Base-by-base conservation (phyloP, 2,329 filamentous ascomycete species). In the Lasiodiplodia gonubiensis region DNA sequence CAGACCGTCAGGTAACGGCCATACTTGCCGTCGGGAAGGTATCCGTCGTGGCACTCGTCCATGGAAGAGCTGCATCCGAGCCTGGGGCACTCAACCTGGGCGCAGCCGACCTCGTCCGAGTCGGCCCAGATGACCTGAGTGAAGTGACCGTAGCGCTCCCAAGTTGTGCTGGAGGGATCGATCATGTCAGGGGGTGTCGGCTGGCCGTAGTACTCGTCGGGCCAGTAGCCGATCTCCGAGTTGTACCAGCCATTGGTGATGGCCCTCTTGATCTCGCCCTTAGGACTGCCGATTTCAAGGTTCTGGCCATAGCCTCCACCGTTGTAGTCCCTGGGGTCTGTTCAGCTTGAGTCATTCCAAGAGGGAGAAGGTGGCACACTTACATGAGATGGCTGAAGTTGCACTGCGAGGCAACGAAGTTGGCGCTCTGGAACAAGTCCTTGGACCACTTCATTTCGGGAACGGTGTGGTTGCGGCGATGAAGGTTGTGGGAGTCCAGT, bases 341-440 rank as follows among this genome's bases (percentile, higher is more conserved):
- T 21, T 64, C 23, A 54, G 16, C 39, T 14, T 18, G 16, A 21
- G 5, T 42, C 5, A n/a, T 48, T 39, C 18, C 21, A 54, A 37
- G 11, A 37, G 14, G 49, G 5, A 27, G 18, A 55, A 18, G 2
- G 30, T 18, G 37, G 21, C 16, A n/a, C 8, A 30, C 61, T 46
- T 53, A 64, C 61, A 53, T 63, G 4, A n/a, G 23, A 23, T 64
- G 61, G 16, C 48, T 53, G 49, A 64, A 64, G 35, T 64, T 64
- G 61, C 61, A 64, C 16, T 3, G 18, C 11, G 11, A 14, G 21
- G 48, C 49, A 5, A 53, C 37, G 4, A 21, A 7, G 8, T 6
- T 10, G 11, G 61, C 61, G 16, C 51, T 64, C 8, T 27, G 7
- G n/a, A 23, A 53, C 14, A 64, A 51, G 23, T 42, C 51, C n/a